Evolutionary conservation across 352 stramenopile genomes (phyloP), one percentile per base, ranked within the genome.

Genomic region (Pythium aristosporum): DNA sequence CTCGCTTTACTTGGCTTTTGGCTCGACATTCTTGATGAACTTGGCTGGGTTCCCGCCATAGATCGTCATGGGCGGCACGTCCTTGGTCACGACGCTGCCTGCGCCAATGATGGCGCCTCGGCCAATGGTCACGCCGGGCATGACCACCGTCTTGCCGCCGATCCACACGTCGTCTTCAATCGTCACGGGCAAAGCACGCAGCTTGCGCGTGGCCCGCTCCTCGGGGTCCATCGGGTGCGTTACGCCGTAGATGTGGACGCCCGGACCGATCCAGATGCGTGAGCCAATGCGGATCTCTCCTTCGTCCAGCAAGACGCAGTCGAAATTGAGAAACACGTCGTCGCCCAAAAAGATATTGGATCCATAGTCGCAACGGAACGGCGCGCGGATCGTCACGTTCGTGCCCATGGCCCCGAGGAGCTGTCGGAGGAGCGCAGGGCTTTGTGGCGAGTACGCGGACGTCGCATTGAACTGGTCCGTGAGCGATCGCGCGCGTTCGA

Each of bases 281-380:
- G 82, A 68, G 7, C 89, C 89, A 57, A 97, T 91, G 42, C 57
- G 82, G 63, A 96, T 85, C 51, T 74, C 65, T 43, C 81, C 89
- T 54, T 82, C 80, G 71, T 97, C 89, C 10, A 97, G 77, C 23
- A 97, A 64, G 28, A 88, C 78, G 58, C 87, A 96, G 66, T 91
- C 87, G 71, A 93, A 94, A 73, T 97, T 96, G 73, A 94, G 90
- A 76, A 85, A 96, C 39, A 93, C 87, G 61, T 74, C 77, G 42
- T 88, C 71, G 15, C 74, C 89, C 21, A 94, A 21, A 50, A 72
- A 53, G 61, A 96, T 88, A 65, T 96, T 92, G 67, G 63, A 84
- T 23, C 90, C 90, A 72, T 96, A 97, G 76, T 97, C 90, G 61
- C 85, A 90, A 52, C 89, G 79, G 72, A 97, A 96, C 5, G 84